Evolutionary conservation across 257 asterid genomes (phyloP).

Genomic region (Euphrasia confusa): DNA sequence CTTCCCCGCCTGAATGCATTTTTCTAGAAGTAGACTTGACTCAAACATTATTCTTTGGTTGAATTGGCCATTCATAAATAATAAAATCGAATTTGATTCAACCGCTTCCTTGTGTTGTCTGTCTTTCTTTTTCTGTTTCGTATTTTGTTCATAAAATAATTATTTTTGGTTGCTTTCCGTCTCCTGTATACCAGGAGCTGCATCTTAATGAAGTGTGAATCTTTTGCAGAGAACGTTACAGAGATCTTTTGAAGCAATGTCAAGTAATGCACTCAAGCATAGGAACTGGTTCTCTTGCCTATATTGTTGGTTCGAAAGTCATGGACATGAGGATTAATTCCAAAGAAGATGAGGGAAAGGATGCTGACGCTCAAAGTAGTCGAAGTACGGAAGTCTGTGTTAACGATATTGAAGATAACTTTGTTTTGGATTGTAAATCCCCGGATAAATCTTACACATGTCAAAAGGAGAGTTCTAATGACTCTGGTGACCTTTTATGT

Average conservation of each 20-base stretch:
- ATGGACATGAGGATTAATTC: conserved; percentile 95
- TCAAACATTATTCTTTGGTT: neutral
- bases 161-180: conserved; percentile 8
- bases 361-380: conserved; percentile 44
- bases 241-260: conserved; percentile 77
- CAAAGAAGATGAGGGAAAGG: conserved; percentile 56
- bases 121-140: conserved; percentile 17
- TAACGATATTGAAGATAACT: conserved; percentile 33
- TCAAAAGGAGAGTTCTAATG: conserved; percentile 51
- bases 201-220: conserved; percentile 21
- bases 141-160: neutral
- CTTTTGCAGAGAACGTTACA: conserved; percentile 71
- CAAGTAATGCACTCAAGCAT: conserved; percentile 93
- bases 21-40: conserved; percentile 7
- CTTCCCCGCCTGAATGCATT: neutral
- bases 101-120: conserved; percentile 5
- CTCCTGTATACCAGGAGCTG: conserved; percentile 1
- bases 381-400: conserved; percentile 41
- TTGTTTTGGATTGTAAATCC: conserved; percentile 39
- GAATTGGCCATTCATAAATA: no score
- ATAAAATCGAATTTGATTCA: no score
- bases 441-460: conserved; percentile 39
- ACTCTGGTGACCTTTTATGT: conserved; percentile 64
- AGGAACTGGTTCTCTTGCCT: conserved; percentile 97
- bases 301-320: conserved; percentile 90